Base-by-base conservation (phyloP, 1,139 yeast species). In the Lodderomyces parapsilosis region DNA sequence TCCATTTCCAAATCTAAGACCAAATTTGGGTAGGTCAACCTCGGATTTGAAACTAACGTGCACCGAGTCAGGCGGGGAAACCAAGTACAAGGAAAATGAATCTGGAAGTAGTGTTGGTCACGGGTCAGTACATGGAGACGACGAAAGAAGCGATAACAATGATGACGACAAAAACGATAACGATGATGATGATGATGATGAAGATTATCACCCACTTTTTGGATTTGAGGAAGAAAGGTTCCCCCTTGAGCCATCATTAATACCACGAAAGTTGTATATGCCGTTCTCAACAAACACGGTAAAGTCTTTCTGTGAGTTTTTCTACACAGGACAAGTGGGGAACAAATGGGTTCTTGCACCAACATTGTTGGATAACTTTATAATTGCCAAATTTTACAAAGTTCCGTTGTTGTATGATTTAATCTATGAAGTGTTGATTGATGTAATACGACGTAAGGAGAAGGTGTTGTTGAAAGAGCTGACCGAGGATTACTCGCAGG, bases 301-400 rank as follows among this genome's bases (percentile, higher is more conserved):
- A 9, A 73, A 71, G 44, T 89, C 88, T 1, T 78, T 85, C 52
- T 70, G 85, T 36, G 93, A 86, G 54, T 86, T 80, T 58, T 68
- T 86, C 47, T 84, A 83, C 55, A 85, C 91, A 6, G 94, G 93
- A 1, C 90, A 85, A 60, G 78, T 86, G 27, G 89, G 88, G 27
- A 80, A 83, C 46, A 82, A 78, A 52, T 85, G 91, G 91, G 62
- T 74, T 11, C 62, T 85, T 28, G 68, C 77, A 2, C 91, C 91
- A 0, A 81, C 86, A 0, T 76, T 86, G 0, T 68, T 83, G 43
- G 90, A 85, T 50, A 71, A 81, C 42, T 67, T 85, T 51, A 62
- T 80, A 23, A 71, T 83, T 52, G 76, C 89, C 1, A 81, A 82
- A 51, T 73, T 78, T 47, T 83, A 80, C 55, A 81, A 80, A 48